Evolutionary conservation across 768 basidiomycete species (phyloP), one percentile per base, ranked within the genome.

Genomic region (Kwoniella mangroviensis): DNA sequence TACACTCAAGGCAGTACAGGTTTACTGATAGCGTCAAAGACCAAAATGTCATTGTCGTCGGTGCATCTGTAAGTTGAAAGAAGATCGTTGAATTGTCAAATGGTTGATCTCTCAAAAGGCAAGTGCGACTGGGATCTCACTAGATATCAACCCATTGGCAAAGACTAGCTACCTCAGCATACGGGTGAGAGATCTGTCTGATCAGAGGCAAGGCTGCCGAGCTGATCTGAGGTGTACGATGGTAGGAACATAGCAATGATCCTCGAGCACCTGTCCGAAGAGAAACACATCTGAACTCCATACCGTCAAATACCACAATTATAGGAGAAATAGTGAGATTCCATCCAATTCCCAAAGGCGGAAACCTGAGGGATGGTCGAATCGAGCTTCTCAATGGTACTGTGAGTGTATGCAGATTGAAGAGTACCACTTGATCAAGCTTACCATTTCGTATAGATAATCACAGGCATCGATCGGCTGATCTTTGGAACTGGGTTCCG

Each of bases 31-130:
- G 17, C 15, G 17, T 22, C 0, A 53, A 49, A 13, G 63, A 43
- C 24, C 59, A 72, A 59, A 86, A 83, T 0, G 84, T 86, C 0
- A 81, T 87, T 1, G 79, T 87, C 63, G 77, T 87, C 40, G 86
- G 86, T 24, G 84, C 84, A n/a, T 80, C 81, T 12, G 84, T 84
- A 43, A 61, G 85, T 40, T 83, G 81, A 10, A 73, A 71, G 6
- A 84, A 84, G 51, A 84, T 82, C 4, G 69, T 82, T 11, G 85
- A 85, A 28, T 19, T 7, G 15, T 15, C 45, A 2, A 21, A 26
- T 63, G 19, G n/a, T 40, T 21, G 41, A 22, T 43, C 19, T 19
- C 40, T 19, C 10, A 2, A 19, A 15, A 67, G 66, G 59, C 66
- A 49, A 68, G 71, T 24, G 63, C 67, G 1, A 68, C 65, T n/a